These are phyloP conservation scores for Ceratobasidium sp. DNA, from an alignment of 1,284 basidiomycete species.

Conservation along the genomic window DNA sequence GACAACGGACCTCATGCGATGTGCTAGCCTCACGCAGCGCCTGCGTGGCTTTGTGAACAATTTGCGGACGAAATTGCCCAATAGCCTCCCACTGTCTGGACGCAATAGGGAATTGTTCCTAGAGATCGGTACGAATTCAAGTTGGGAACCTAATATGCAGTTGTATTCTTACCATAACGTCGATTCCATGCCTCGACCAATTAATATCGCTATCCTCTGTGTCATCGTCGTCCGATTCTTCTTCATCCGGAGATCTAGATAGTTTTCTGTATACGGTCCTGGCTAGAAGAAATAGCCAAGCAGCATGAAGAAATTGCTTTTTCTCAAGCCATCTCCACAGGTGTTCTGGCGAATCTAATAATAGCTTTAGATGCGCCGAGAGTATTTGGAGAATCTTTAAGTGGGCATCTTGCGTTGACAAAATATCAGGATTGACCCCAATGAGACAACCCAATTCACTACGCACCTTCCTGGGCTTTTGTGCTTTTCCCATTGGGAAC, in stretches of 20 bases:
- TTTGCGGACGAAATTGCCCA: constrained; percentile 85
- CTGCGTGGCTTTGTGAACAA: constrained; percentile 83
- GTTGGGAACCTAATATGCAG: neutral
- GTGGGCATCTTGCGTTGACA: constrained; percentile 68
- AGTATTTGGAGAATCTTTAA: constrained; percentile 78
- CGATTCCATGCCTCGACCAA: constrained; percentile 74
- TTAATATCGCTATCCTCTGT: constrained; percentile 50
- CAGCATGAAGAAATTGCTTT: constrained; percentile 81
- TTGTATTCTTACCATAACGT: constrained; percentile 67
- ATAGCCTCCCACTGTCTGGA: constrained; percentile 92
- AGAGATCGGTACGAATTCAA: constrained; percentile 47
- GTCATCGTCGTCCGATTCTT: constrained; percentile 60
- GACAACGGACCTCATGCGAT: constrained; percentile 25
- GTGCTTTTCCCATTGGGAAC: constrained; percentile 41
- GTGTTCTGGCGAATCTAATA: constrained; percentile 90
- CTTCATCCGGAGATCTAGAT: constrained; percentile 69
- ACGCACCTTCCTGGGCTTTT: constrained; percentile 44
- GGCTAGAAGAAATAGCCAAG: constrained; percentile 88
- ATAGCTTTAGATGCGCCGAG: constrained; percentile 87
- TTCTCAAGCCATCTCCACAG: constrained; percentile 87
- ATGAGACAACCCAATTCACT: neutral
- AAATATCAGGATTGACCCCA: constrained; percentile 1
- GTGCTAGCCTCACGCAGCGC: constrained; percentile 70
- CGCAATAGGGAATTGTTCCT: constrained; percentile 86
- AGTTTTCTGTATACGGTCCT: constrained; percentile 82